These are phyloP conservation scores for Lentinula aciculospora DNA, from an alignment of 768 basidiomycete species.

Conservation along the genomic window DNA sequence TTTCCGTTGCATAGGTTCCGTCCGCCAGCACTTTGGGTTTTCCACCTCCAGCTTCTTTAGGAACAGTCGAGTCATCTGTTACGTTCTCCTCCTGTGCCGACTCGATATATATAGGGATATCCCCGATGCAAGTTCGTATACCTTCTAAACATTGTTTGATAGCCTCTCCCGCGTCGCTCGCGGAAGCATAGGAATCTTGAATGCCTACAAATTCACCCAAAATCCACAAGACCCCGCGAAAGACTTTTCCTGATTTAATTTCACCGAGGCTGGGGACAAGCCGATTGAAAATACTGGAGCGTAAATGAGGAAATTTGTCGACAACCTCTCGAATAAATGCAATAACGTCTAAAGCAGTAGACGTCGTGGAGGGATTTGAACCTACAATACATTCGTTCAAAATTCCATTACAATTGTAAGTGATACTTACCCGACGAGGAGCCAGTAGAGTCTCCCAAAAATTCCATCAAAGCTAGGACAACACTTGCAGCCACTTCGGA, in stretches of 20 bases:
- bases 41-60: conserved; percentile 37
- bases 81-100: conserved; percentile 83
- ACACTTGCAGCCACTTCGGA: conserved; percentile 95
- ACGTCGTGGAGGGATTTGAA: conserved; percentile 51
- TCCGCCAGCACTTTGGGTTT: conserved; percentile 86
- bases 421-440: background rate
- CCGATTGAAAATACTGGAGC: conserved; percentile 78
- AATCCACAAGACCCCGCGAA: conserved; percentile 95
- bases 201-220: conserved; percentile 83
- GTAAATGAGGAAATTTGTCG: conserved; percentile 91
- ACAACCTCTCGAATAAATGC: conserved; percentile 80
- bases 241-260: conserved; percentile 96
- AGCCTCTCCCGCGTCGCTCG: conserved; percentile 44
- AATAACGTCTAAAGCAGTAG: conserved; percentile 93
- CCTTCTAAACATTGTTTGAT: conserved; percentile 72
- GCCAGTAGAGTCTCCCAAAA: conserved; percentile 75
- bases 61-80: conserved; percentile 49
- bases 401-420: background rate
- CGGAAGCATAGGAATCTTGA: background rate
- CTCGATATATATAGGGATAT: conserved; percentile 94
- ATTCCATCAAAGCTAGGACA: conserved; percentile 90
- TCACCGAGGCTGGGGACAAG: conserved; percentile 75
- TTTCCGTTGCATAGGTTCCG: conserved; percentile 97
- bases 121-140: conserved; percentile 82
- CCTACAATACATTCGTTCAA: background rate